Evolutionary conservation across 306 rosid species (phyloP).

Genomic region (Prinsepia uniflora): DNA sequence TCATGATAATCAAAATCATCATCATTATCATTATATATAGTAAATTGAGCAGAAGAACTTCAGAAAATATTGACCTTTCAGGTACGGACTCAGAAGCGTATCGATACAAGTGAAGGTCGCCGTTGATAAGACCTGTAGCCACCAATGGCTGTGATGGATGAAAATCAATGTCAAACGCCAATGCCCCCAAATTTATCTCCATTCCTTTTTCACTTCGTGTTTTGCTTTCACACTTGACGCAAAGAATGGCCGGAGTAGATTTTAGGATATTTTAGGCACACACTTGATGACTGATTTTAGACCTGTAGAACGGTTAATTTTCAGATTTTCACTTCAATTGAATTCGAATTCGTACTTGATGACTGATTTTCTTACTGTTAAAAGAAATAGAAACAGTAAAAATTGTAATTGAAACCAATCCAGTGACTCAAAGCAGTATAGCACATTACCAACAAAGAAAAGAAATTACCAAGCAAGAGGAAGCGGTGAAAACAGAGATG

Average conservation of each 20-base stretch:
- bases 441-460: neutral
- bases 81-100: slow-evolving; percentile 47
- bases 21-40: neutral
- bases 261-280: neutral
- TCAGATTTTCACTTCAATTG: neutral
- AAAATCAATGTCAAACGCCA: slow-evolving; percentile 74
- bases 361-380: neutral
- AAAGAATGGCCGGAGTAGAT: too few relatives aligned
- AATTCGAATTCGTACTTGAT: neutral
- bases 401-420: neutral
- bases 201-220: slow-evolving; percentile 16
- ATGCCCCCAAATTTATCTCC: slow-evolving; percentile 67
- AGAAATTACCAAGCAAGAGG: neutral
- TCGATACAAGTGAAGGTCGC: slow-evolving; percentile 69
- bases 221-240: neutral
- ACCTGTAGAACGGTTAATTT: neutral
- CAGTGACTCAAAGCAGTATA: neutral
- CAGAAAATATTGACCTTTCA: slow-evolving; percentile 36
- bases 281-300: neutral
- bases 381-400: neutral
- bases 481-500: neutral
- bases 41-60: neutral
- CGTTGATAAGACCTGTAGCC: slow-evolving; percentile 56
- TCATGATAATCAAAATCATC: neutral
- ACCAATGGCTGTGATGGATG: slow-evolving; percentile 64